Base-by-base conservation (phyloP, 495 filamentous ascomycete species). In the Pyrenopolyporus hunteri region DNA sequence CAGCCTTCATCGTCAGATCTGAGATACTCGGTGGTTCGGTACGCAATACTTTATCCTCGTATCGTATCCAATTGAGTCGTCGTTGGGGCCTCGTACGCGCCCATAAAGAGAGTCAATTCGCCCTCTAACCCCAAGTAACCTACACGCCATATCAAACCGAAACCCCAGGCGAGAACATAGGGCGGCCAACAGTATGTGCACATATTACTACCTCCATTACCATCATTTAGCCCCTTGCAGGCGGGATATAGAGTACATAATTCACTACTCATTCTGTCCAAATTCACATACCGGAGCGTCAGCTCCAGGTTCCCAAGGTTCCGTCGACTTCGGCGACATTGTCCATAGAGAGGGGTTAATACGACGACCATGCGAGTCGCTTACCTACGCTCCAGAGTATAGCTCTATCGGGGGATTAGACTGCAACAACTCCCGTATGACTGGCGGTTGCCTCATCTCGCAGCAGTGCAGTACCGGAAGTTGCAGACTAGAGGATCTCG, bases 401-500 rank as follows among this genome's bases (percentile, higher is more conserved):
- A 70, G 65, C 44, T 52, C 70, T 20, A 59, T 55, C 1, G 63
- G 62, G 16, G 70, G 45, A 13, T 42, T 71, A 32, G 71, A 77
- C 64, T 73, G 72, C 44, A 64, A 45, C 36, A 70, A 78, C 60
- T 76, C 78, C 6, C 78, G 78, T 53, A 73, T 73, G 11, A 57
- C 75, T 3, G 76, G 76, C 0, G 73, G 70, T 26, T 81, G 78
- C 67, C 69, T 76, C 16, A 42, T 70, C 11, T 72, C 69, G 2
- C 73, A 72, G n/a, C 64, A 77, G 39, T 81, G 78, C 59, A 65
- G 60, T 16, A 74, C 74, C 3, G 76, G 76, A 4, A 68, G 63
- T 20, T 81, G 78, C 56, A 57, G 76, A n/a, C 69, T 78, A n/a
- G 69, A 70, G 19, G 71, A 78, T 16, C 70, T 78, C 11, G 69